Evolutionary conservation across 1,139 yeast species (phyloP).

Genomic region (Yamadazyma oceani): DNA sequence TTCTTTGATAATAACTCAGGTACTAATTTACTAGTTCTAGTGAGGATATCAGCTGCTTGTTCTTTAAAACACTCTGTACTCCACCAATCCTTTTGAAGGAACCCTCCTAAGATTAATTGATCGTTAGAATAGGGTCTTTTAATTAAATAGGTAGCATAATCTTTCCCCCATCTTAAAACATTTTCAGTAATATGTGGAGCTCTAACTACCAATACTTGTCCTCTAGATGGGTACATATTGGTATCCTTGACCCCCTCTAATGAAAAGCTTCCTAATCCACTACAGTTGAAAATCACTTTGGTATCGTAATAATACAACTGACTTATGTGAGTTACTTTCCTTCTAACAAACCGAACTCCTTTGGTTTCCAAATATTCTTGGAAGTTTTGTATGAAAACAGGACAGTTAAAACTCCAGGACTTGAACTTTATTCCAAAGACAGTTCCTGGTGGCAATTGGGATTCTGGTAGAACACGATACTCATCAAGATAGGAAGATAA

Average conservation of each 20-base stretch:
- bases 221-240: constrained; percentile 62
- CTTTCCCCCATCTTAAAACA: constrained; percentile 52
- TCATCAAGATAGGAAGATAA: constrained; percentile 14
- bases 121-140: constrained; percentile 59
- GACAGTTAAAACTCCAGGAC: constrained; percentile 71
- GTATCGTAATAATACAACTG: constrained; percentile 51
- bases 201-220: constrained; percentile 64
- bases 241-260: constrained; percentile 60
- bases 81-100: constrained; percentile 58
- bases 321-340: constrained; percentile 46
- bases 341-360: constrained; percentile 14
- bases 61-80: constrained; percentile 52
- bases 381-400: constrained; percentile 11
- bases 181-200: constrained; percentile 58
- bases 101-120: constrained; percentile 67
- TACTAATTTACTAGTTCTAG: constrained; percentile 45
- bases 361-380: constrained; percentile 10
- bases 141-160: constrained; percentile 60
- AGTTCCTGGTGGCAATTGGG: constrained; percentile 30
- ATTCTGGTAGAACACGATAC: constrained; percentile 4
- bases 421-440: constrained; percentile 53
- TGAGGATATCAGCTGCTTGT: constrained; percentile 58
- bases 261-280: constrained; percentile 64
- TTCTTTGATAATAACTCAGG: constrained; percentile 10
- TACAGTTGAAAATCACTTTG: constrained; percentile 61